Percentiles rank a stretch among this genome's conserved stretches.
phyloP scores from a whole-genome alignment of 2,329 filamentous ascomycete species.

The Phyllosticta citriasiana region DNA sequence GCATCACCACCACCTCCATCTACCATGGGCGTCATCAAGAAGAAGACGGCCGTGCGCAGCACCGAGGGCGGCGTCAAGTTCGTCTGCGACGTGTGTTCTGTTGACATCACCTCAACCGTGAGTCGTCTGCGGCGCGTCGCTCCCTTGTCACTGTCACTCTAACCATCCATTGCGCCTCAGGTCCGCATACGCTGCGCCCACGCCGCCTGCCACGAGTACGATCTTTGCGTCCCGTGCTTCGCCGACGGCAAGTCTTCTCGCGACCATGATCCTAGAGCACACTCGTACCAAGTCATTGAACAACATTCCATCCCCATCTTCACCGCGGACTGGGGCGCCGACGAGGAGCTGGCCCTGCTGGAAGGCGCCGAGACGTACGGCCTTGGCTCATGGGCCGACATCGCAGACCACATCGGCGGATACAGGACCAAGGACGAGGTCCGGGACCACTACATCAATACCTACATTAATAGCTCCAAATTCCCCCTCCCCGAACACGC shows the following conservation, averaged over 20 bases:
- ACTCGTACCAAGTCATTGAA: slow-evolving; percentile 89
- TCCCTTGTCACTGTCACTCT: not conserved
- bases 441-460: slow-evolving; percentile 81
- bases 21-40: slow-evolving; percentile 85
- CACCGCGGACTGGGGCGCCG: slow-evolving; percentile 87
- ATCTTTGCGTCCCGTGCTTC: slow-evolving; percentile 94
- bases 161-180: slow-evolving; percentile 36
- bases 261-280: slow-evolving; percentile 75
- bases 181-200: slow-evolving; percentile 91
- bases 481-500: slow-evolving; percentile 85
- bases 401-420: slow-evolving; percentile 94
- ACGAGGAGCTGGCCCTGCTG: slow-evolving; percentile 86
- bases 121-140: slow-evolving; percentile 25
- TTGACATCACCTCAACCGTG: slow-evolving; percentile 94
- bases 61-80: slow-evolving; percentile 75
- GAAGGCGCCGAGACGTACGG: slow-evolving; percentile 96
- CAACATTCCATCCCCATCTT: slow-evolving; percentile 98
- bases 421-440: slow-evolving; percentile 94
- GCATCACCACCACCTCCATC: not conserved
- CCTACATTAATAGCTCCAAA: slow-evolving; percentile 70
- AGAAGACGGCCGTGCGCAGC: slow-evolving; percentile 79
- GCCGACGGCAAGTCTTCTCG: slow-evolving; percentile 69
- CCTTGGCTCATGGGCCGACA: slow-evolving; percentile 92
- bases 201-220: slow-evolving; percentile 78
- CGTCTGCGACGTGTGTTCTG: slow-evolving; percentile 93